Evolutionary conservation across 139 green algal genomes (phyloP), one percentile per base, ranked within the genome.

Genomic region (Coccomyxa sp.): DNA sequence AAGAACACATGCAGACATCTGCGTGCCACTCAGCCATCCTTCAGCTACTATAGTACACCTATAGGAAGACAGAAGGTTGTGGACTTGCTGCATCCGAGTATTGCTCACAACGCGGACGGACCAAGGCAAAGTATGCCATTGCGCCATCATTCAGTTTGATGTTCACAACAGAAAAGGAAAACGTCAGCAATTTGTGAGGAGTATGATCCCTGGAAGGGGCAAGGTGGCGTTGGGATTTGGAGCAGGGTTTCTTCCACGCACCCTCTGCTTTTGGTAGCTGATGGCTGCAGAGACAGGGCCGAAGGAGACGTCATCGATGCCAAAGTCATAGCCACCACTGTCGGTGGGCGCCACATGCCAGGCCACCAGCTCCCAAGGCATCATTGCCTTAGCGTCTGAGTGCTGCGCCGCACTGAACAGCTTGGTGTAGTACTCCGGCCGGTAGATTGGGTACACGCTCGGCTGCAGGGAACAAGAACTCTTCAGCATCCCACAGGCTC

Each of bases 311-410:
- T 71, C 63, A 71, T 71, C 63, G 21, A 71, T 71, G 4, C 63
- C 63, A 25, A 71, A 71, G 63, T 71, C 63, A 71, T 28, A 71
- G 18, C 63, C 63, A 4, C 63, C 63, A 71, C 18, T 28, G 63
- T 21, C 63, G 63, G 18, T 71, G 21, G 63, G 63, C 18, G 18
- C 85, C 66, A 82, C n/a, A 27, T 76, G 25, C 23, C 45, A 76
- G 13, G 80, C 57, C 81, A 82, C 28, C 79, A 82, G n/a, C 59
- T 82, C 58, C 79, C 79, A 82, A 1, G 79, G 67, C 79, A 82
- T 60, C 16, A 82, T 82, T 16, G 79, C 79, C 9, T 58, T 58
- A 31, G 79, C 79, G 3, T 25, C 15, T 38, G 79, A 30, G 16
- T 75, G 13, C 38, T 76, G 58, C 27, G 58, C 58, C 21, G 79